Conservation (phyloP, 164 flowering plant species). For the Tetrastigma voinierianum region DNA sequence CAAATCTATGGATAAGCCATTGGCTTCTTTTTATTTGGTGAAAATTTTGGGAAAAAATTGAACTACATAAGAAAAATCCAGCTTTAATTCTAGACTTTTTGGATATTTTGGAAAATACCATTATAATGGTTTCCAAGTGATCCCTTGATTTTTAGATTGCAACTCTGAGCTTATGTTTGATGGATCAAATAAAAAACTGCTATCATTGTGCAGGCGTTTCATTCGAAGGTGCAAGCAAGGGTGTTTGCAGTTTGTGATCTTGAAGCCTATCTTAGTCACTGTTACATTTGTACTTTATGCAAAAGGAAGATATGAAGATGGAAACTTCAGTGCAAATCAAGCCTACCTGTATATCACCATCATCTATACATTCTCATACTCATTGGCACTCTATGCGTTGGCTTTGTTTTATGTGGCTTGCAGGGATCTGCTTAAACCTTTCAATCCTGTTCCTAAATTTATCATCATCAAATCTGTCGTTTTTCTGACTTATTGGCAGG, state of each 20-base stretch:
- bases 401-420: conserved; percentile 93
- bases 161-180: conserved; percentile 2
- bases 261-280: conserved; percentile 85
- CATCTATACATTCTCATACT: conserved; percentile 85
- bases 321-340: conserved; percentile 82
- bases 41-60: background rate
- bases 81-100: background rate
- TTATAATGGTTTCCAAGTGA: background rate
- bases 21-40: too few species aligned
- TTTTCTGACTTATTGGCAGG: conserved; percentile 99
- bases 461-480: conserved; percentile 92
- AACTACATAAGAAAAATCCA: background rate
- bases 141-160: background rate
- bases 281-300: conserved; percentile 84
- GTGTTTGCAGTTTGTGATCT: conserved; percentile 91
- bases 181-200: background rate
- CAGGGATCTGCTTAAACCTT: conserved; percentile 90
- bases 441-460: conserved; percentile 97
- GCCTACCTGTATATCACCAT: conserved; percentile 89
- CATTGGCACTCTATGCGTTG: conserved; percentile 89
- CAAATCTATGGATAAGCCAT: too few species aligned
- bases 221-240: conserved; percentile 99
- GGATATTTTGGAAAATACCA: background rate
- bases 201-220: conserved; percentile 64
- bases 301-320: conserved; percentile 91